Evolutionary conservation across 352 stramenopile species (phyloP).

Genomic region (Chrysophaeum taylorii): DNA sequence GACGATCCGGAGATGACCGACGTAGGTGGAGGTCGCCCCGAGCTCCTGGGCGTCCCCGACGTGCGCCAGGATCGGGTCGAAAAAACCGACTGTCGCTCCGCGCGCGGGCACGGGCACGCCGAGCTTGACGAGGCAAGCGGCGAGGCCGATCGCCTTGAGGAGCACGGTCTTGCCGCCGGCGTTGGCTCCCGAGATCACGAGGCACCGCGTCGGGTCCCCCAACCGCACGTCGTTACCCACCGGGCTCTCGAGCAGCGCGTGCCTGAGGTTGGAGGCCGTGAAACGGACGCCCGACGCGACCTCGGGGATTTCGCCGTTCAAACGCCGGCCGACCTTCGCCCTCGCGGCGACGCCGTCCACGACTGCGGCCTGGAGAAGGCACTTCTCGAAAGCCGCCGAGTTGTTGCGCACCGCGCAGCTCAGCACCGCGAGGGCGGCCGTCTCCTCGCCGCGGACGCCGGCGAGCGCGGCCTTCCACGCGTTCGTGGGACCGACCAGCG

Average conservation of each 20-base stretch:
- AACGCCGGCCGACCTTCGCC: slow-evolving; percentile 37
- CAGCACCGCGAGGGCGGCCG: neutral
- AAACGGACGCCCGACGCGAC: slow-evolving; percentile 40
- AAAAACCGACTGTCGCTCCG: slow-evolving; percentile 46
- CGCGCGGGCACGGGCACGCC: slow-evolving; percentile 50
- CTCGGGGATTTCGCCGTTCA: slow-evolving; percentile 43
- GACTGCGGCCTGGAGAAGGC: slow-evolving; percentile 38
- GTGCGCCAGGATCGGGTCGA: slow-evolving; percentile 53
- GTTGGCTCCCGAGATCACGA: slow-evolving; percentile 62
- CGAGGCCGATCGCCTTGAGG: slow-evolving; percentile 61
- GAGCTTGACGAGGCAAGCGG: slow-evolving; percentile 44
- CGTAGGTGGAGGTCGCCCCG: slow-evolving; percentile 56
- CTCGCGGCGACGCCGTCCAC: slow-evolving; percentile 53
- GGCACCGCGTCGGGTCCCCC: slow-evolving; percentile 21
- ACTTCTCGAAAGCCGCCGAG: slow-evolving; percentile 28
- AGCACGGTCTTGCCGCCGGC: slow-evolving; percentile 59
- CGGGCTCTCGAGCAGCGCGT: slow-evolving; percentile 49
- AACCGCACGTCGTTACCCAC: slow-evolving; percentile 24
- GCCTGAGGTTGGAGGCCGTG: slow-evolving; percentile 41
- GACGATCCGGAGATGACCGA: slow-evolving; percentile 32
- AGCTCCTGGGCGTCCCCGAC: slow-evolving; percentile 63
- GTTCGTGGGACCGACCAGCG: neutral
- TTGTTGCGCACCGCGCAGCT: neutral
- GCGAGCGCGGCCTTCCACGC: neutral
- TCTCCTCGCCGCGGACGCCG: neutral